Percentiles rank a stretch among this genome's conserved stretches.
These are phyloP conservation scores for Colletotrichum magnum DNA, from an alignment of 2,329 filamentous ascomycete species.

Conservation along the genomic window DNA sequence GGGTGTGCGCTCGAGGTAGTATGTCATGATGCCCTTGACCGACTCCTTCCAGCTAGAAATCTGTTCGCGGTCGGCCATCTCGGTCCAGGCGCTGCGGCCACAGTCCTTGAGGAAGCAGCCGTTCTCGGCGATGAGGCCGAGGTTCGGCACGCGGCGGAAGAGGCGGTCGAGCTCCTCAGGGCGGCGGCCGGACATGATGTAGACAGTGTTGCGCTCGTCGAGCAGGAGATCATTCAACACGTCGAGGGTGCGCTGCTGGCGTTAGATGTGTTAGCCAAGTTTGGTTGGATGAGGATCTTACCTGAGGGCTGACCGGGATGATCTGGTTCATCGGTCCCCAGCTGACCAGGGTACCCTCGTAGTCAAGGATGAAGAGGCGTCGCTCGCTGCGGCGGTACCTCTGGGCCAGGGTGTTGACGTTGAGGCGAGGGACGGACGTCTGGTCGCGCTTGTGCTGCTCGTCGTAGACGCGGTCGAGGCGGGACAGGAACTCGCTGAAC, in stretches of 20 bases:
- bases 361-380: slow-evolving; percentile 91
- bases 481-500: slow-evolving; percentile 81
- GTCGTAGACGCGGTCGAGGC: slow-evolving; percentile 82
- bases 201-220: slow-evolving; percentile 87
- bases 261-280: slow-evolving; percentile 24
- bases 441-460: slow-evolving; percentile 89
- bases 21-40: slow-evolving; percentile 85
- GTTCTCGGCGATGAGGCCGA: slow-evolving; percentile 95
- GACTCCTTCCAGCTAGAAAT: slow-evolving; percentile 86
- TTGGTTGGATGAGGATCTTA: slow-evolving; percentile 47
- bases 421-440: slow-evolving; percentile 88
- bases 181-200: slow-evolving; percentile 92
- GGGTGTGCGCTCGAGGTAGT: slow-evolving; percentile 91
- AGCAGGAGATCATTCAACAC: slow-evolving; percentile 85
- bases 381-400: slow-evolving; percentile 77
- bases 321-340: slow-evolving; percentile 89
- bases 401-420: slow-evolving; percentile 73
- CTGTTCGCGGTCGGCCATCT: slow-evolving; percentile 80
- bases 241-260: slow-evolving; percentile 79
- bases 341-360: slow-evolving; percentile 91
- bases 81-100: slow-evolving; percentile 78
- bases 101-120: slow-evolving; percentile 89
- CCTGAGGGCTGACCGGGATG: slow-evolving; percentile 84
- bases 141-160: slow-evolving; percentile 85
- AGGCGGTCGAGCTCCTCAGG: slow-evolving; percentile 90